These are phyloP conservation scores for Aspergillus brasiliensis DNA, from an alignment of 2,329 filamentous ascomycete genomes.

Conservation along the genomic window DNA sequence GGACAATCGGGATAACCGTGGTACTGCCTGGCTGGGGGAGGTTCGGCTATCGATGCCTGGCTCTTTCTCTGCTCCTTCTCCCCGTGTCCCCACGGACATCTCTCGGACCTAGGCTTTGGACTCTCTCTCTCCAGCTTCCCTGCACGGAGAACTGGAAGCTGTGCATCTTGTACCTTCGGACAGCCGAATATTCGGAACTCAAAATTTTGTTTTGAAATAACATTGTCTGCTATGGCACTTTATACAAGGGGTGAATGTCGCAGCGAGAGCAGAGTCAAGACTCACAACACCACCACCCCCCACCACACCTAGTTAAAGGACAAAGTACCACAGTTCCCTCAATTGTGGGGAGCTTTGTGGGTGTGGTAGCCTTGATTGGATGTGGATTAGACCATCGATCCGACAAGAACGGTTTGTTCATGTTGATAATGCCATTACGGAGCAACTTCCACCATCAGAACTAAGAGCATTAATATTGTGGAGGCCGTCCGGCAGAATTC, in stretches of 20 bases:
- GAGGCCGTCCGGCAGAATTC: not conserved
- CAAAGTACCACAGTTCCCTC: not conserved
- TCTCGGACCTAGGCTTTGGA: not conserved
- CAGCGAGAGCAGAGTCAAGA: too few relatives aligned
- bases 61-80: not conserved
- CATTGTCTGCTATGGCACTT: not conserved
- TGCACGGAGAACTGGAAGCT: slow-evolving; percentile 1
- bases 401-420: not conserved
- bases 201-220: not conserved
- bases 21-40: not conserved
- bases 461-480: not conserved
- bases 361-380: not conserved
- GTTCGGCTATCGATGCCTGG: not conserved
- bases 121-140: not conserved
- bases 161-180: not conserved
- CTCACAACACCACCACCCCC: too few relatives aligned
- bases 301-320: too few relatives aligned
- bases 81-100: not conserved
- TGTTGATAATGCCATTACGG: not conserved
- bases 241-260: not conserved
- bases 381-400: not conserved
- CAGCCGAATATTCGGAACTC: not conserved
- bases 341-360: not conserved
- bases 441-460: not conserved
- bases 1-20: not conserved